Base-by-base conservation (phyloP, 2,329 filamentous ascomycete species). In the Neofusicoccum sp. region DNA sequence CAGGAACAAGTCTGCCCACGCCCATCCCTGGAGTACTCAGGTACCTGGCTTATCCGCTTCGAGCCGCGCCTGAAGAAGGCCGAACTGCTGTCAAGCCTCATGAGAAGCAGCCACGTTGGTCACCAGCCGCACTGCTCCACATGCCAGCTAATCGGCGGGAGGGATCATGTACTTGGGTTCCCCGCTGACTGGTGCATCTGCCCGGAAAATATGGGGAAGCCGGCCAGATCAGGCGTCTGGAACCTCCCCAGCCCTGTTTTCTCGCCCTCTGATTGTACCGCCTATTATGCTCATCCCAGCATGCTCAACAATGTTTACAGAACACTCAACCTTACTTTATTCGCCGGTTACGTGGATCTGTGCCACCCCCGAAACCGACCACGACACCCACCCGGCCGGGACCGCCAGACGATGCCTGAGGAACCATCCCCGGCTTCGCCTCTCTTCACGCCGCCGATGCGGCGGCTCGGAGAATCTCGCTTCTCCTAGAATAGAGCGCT, bases 61-160 rank as follows among this genome's bases (percentile, higher is more conserved):
- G 28, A 26, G 28, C 9, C 33, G 38, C 48, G 14, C 9, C 33
- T 53, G 5, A 24, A 43, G 34, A 12, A 24, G 26, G 2, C 51
- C 51, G 51, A 41, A 8, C 7, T 11, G 4, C 28, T 28, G 38
- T 56, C 51, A n/a, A 43, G 38, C 38, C 38, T 56, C 40, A 16
- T 16, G 28, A 56, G 38, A 56, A 28, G 26, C 30, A 56, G 51
- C 51, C 51, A 56, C 51, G 51, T 56, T 43, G 28, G 38, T 28
- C 38, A 43, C 38, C 8, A 33, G 51, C 40, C 38, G 38, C 51
- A 34, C 51, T 56, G 43, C 51, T 31, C 51, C 51, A 28, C 51
- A 56, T 56, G 51, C 51, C 51, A 56, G n/a, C 38, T 56, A 56
- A 43, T 30, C 26, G 20, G 38, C 51, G n/a, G 51, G 38, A 54